These are phyloP conservation scores for Centrapalus pauciflorus DNA, from an alignment of 129 eudicot genomes.

Conservation along the genomic window DNA sequence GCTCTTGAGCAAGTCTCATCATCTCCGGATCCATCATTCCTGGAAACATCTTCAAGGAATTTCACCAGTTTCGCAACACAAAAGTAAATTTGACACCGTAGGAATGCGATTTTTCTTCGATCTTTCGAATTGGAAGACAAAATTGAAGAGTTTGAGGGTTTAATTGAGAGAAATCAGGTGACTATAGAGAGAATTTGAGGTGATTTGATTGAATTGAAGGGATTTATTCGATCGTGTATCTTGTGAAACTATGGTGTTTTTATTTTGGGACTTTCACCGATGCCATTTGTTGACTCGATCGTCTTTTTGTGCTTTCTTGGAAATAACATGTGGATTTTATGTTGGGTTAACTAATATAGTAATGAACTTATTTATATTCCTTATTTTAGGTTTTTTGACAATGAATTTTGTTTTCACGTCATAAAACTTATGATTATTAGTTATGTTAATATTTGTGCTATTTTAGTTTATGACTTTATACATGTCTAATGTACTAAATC, in stretches of 20 bases:
- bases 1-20: constrained; percentile 88
- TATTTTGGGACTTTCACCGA: neutral
- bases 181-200: neutral
- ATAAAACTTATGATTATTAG: too few relatives aligned
- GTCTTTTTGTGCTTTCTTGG: neutral
- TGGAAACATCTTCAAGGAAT: constrained; percentile 45
- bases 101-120: constrained; percentile 7
- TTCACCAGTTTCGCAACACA: neutral
- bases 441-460: too few relatives aligned
- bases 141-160: neutral
- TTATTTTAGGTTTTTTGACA: too few relatives aligned
- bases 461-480: too few relatives aligned
- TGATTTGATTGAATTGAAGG: constrained; percentile 7
- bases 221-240: constrained; percentile 1
- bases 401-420: too few relatives aligned
- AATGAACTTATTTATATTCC: too few relatives aligned
- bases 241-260: constrained; percentile 14
- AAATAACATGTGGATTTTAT: neutral
- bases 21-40: constrained; percentile 98
- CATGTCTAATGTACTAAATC: too few relatives aligned
- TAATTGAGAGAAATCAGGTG: neutral
- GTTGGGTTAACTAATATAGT: neutral
- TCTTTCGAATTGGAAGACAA: neutral
- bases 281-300: constrained; percentile 25
- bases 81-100: neutral